A percentile compares a stretch with the other conserved stretches of the same genome.
Conservation (phyloP, 2,329 filamentous ascomycete species). For the Thielaviopsis euricoi region DNA sequence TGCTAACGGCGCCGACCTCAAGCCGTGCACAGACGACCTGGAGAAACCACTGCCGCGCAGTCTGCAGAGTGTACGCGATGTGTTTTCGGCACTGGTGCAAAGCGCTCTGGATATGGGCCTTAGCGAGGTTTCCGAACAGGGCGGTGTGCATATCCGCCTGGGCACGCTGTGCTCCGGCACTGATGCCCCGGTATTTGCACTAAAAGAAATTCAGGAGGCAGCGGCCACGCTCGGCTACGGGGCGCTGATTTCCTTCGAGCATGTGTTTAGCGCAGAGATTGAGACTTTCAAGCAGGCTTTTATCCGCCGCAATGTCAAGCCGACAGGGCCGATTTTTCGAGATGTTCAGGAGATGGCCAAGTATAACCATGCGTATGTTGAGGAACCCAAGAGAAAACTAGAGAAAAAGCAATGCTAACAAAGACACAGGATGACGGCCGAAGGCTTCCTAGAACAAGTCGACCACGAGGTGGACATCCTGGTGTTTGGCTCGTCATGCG, state of each 20-base stretch:
- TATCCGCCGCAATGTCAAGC: slow-evolving; percentile 41
- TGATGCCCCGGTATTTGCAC: slow-evolving; percentile 52
- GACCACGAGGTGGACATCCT: slow-evolving; percentile 46
- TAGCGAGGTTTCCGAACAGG: slow-evolving; percentile 15
- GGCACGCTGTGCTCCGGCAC: slow-evolving; percentile 68
- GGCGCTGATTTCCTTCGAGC: slow-evolving; percentile 28
- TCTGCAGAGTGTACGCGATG: background rate
- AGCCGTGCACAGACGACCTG: background rate
- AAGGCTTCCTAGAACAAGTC: slow-evolving; percentile 40
- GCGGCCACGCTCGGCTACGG: slow-evolving; percentile 18
- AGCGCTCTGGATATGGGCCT: slow-evolving; percentile 13
- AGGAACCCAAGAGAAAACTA: background rate
- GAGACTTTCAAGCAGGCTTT: slow-evolving; percentile 47
- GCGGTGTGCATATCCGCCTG: slow-evolving; percentile 24
- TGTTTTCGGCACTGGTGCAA: slow-evolving; percentile 2
- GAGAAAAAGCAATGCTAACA: background rate
- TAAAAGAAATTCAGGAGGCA: slow-evolving; percentile 38
- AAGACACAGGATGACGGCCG: slow-evolving; percentile 41
- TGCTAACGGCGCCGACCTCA: background rate
- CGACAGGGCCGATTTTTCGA: slow-evolving; percentile 32
- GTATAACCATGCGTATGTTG: slow-evolving; percentile 24
- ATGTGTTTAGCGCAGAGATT: slow-evolving; percentile 48
- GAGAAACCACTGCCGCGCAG: background rate
- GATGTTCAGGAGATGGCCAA: slow-evolving; percentile 40
- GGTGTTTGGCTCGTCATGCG: slow-evolving; percentile 58